These are phyloP conservation scores for Ascocoryne sarcoides DNA, from an alignment of 2,329 filamentous ascomycete genomes.

Conservation along the genomic window DNA sequence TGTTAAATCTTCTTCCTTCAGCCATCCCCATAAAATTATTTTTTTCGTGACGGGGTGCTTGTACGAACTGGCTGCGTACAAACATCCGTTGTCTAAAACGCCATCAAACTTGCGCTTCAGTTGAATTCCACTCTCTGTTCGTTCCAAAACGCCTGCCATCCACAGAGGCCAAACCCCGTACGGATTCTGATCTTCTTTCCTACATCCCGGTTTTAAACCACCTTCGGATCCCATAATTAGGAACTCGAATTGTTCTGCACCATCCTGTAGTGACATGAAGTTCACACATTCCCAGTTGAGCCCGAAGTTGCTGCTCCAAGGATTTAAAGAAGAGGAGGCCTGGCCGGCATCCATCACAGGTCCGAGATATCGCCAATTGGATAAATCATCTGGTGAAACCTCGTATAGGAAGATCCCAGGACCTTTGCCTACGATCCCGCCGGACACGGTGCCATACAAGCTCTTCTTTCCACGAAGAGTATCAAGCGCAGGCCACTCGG, in stretches of 20 bases:
- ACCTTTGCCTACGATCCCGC: constrained; percentile 11
- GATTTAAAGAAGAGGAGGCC: neutral
- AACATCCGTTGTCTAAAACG: constrained; percentile 14
- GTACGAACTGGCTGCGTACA: constrained; percentile 13
- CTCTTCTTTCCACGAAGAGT: constrained; percentile 7
- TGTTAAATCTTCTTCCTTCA: constrained; percentile 1
- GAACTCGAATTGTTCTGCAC: neutral
- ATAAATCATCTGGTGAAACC: neutral
- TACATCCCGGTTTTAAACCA: too few relatives aligned
- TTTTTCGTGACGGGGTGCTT: neutral
- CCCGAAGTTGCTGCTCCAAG: constrained; percentile 10
- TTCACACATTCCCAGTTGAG: constrained; percentile 13
- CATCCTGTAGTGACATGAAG: neutral
- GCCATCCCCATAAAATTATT: neutral
- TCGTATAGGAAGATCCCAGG: constrained; percentile 15
- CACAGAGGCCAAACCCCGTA: too few relatives aligned
- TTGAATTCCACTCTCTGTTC: constrained; percentile 1
- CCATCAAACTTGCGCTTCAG: constrained; percentile 15
- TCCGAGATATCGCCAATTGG: neutral
- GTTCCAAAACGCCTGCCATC: constrained; percentile 8
- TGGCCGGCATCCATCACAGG: neutral
- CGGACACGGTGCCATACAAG: constrained; percentile 18
- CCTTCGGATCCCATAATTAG: constrained; percentile 2
- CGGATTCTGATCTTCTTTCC: too few relatives aligned
- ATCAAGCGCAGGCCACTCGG: constrained; percentile 12